A percentile compares a stretch with the other conserved stretches of the same genome.
Conservation (phyloP, 139 green algal genomes). For the Tetraselmis chui region DNA sequence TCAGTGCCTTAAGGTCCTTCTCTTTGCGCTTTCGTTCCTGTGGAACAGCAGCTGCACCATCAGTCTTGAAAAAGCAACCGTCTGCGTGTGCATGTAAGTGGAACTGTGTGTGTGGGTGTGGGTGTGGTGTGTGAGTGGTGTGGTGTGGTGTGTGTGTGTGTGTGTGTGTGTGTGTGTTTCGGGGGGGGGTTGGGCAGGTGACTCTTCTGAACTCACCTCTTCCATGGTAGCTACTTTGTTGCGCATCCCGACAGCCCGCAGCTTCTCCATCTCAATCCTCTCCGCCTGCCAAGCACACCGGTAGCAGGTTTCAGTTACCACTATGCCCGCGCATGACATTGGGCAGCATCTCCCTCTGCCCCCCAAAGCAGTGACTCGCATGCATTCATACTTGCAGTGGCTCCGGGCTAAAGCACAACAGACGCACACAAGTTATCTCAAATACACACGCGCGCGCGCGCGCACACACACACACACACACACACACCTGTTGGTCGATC, state of each 20-base stretch:
- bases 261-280: conserved; percentile 54
- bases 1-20: conserved; percentile 39
- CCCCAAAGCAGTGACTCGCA: too few relatives aligned
- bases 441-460: too few relatives aligned
- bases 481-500: not conserved
- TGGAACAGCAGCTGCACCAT: not conserved
- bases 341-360: too few relatives aligned
- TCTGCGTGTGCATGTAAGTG: not conserved
- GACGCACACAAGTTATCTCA: too few relatives aligned
- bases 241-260: conserved; percentile 48
- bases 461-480: too few relatives aligned
- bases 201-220: too few relatives aligned
- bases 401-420: too few relatives aligned
- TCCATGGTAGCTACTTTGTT: conserved; percentile 52
- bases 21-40: conserved; percentile 42
- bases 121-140: not conserved
- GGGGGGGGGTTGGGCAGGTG: too few relatives aligned
- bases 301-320: too few relatives aligned
- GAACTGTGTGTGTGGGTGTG: not conserved
- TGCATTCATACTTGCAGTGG: too few relatives aligned
- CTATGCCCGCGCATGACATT: too few relatives aligned
- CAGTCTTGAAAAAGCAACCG: not conserved
- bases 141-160: not conserved
- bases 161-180: not conserved
- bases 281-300: conserved; percentile 34